Percentiles rank a stretch among this genome's conserved stretches.
Evolutionary conservation across 345 rosid species (phyloP).

Genomic region (Brassica napus): Da-Ae NC_063435.1:7541001-7541500

Average conservation of each 20-base stretch:
- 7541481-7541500: background rate
- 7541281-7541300: conserved; percentile 38
- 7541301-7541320: conserved; percentile 83
- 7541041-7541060: background rate
- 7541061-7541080: background rate
- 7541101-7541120: conserved; percentile 1
- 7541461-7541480: conserved; percentile 1
- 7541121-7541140: conserved; percentile 68
- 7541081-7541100: background rate
- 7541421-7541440: conserved; percentile 16
- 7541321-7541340: conserved; percentile 66
- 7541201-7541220: conserved; percentile 54
- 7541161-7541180: conserved; percentile 62
- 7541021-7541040: conserved; percentile 23
- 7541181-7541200: conserved; percentile 80
- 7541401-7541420: background rate
- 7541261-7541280: background rate
- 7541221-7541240: background rate
- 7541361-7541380: conserved; percentile 13
- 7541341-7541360: conserved; percentile 36
- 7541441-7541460: conserved; percentile 12
- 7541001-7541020: conserved; percentile 41
- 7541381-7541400: background rate
- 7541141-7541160: conserved; percentile 81
- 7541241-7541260: background rate